phyloP scores from a whole-genome alignment of 306 rosid species.

The Cyamopsis tetragonoloba region DNA sequence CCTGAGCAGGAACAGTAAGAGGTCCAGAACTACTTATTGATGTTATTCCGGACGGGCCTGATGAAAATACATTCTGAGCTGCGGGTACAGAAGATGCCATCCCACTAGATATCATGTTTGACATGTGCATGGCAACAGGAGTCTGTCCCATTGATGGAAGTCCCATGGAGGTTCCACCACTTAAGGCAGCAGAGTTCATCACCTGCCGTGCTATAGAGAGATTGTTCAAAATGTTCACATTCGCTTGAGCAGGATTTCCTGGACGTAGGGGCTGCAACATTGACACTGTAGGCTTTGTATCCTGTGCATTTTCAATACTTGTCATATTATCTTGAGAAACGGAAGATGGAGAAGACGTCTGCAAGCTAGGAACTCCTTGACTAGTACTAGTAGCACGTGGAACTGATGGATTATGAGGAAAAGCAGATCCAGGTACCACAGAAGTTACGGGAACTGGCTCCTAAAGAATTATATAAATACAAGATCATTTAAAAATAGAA shows the following conservation, averaged over 20 bases:
- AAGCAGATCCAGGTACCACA: constrained; percentile 65
- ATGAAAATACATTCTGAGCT: constrained; percentile 77
- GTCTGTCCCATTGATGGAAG: constrained; percentile 75
- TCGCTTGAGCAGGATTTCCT: constrained; percentile 64
- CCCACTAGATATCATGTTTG: constrained; percentile 97
- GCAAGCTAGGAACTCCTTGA: constrained; percentile 86
- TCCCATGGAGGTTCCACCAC: constrained; percentile 77
- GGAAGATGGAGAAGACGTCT: constrained; percentile 81
- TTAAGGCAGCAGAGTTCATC: constrained; percentile 67
- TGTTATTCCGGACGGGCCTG: constrained; percentile 60
- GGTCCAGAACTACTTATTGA: constrained; percentile 65
- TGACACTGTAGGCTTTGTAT: constrained; percentile 69
- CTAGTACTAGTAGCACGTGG: constrained; percentile 58
- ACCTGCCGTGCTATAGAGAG: constrained; percentile 82
- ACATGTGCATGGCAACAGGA: constrained; percentile 89
- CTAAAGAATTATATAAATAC: constrained; percentile 43
- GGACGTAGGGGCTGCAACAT: constrained; percentile 72
- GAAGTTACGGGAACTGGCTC: constrained; percentile 82
- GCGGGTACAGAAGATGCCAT: constrained; percentile 83
- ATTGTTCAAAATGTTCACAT: constrained; percentile 79
- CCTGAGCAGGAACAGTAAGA: constrained; percentile 62
- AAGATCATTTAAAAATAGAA: constrained; percentile 16
- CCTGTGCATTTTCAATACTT: constrained; percentile 69
- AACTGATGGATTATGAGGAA: constrained; percentile 64
- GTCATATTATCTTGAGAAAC: constrained; percentile 74